Percentiles rank a stretch among this genome's conserved stretches.
Conservation (phyloP, 768 basidiomycete species). For the Sarcodon aspratus region DNA sequence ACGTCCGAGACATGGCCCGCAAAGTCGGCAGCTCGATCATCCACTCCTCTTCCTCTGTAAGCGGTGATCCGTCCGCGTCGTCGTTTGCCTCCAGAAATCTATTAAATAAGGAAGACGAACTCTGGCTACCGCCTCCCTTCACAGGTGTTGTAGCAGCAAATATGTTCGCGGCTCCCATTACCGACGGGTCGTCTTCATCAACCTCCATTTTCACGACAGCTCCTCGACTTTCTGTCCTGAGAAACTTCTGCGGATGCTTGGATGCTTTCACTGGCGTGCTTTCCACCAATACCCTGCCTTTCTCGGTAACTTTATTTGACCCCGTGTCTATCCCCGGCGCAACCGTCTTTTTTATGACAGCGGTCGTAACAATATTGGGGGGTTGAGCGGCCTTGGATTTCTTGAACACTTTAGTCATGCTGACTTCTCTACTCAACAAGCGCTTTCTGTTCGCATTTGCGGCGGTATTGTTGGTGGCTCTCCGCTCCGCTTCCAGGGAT, state of each 20-base stretch:
- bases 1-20: too few species aligned
- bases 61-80: too few species aligned
- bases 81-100: too few species aligned
- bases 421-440: conserved; percentile 57
- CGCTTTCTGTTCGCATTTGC: conserved; percentile 32
- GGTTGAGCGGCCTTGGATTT: conserved; percentile 15
- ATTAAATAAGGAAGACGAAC: too few species aligned
- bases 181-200: neutral
- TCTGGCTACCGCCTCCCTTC: too few species aligned
- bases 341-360: conserved; percentile 4
- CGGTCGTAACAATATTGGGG: conserved; percentile 6
- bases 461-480: conserved; percentile 20
- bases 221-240: neutral
- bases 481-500: conserved; percentile 57
- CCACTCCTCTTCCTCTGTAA: neutral
- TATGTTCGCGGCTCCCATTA: too few species aligned
- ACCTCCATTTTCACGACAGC: neutral
- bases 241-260: conserved; percentile 1
- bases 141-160: too few species aligned
- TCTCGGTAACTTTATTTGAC: conserved; percentile 9
- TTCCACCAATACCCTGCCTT: conserved; percentile 12
- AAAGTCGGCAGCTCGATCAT: neutral
- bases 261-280: conserved; percentile 13
- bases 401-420: conserved; percentile 68
- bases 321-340: conserved; percentile 9